A percentile compares a stretch with the other conserved stretches of the same genome.
Conservation (phyloP, 2,329 filamentous ascomycete genomes). For the Colletotrichum sp. region DNA sequence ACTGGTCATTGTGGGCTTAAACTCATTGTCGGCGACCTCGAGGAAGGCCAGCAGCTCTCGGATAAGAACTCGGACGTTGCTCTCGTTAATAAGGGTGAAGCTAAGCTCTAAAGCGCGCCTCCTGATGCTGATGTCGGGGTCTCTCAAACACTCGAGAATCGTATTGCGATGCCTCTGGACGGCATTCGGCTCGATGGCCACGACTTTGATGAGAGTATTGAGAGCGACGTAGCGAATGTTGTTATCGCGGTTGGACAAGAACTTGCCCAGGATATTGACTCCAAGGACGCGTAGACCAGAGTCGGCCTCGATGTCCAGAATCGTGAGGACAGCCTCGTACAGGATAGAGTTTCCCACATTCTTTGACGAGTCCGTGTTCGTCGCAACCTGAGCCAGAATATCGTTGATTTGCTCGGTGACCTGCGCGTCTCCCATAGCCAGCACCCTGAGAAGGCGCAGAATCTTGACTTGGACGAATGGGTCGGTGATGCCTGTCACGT, state of each 20-base stretch:
- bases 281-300: slow-evolving; percentile 92
- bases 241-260: slow-evolving; percentile 97
- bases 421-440: slow-evolving; percentile 83
- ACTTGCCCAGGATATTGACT: slow-evolving; percentile 98
- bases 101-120: slow-evolving; percentile 94
- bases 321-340: slow-evolving; percentile 96
- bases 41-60: slow-evolving; percentile 93
- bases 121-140: slow-evolving; percentile 97
- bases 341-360: slow-evolving; percentile 98
- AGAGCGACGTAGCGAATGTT: slow-evolving; percentile 98
- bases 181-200: slow-evolving; percentile 96
- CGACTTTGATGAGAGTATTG: slow-evolving; percentile 97
- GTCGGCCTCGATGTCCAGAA: slow-evolving; percentile 97
- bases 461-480: slow-evolving; percentile 98
- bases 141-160: slow-evolving; percentile 92
- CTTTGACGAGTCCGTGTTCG: slow-evolving; percentile 97
- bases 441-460: slow-evolving; percentile 80
- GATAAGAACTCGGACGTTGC: slow-evolving; percentile 92
- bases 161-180: slow-evolving; percentile 97
- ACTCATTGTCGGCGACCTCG: slow-evolving; percentile 97
- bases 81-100: slow-evolving; percentile 97
- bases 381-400: slow-evolving; percentile 95
- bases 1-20: slow-evolving; percentile 97
- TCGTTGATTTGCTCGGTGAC: slow-evolving; percentile 99
- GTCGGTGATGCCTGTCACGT: slow-evolving; percentile 97